Evolutionary conservation across 192 early-diverging fungal genomes (phyloP), one percentile per base, ranked within the genome.

Genomic region (Podila epigama): DNA sequence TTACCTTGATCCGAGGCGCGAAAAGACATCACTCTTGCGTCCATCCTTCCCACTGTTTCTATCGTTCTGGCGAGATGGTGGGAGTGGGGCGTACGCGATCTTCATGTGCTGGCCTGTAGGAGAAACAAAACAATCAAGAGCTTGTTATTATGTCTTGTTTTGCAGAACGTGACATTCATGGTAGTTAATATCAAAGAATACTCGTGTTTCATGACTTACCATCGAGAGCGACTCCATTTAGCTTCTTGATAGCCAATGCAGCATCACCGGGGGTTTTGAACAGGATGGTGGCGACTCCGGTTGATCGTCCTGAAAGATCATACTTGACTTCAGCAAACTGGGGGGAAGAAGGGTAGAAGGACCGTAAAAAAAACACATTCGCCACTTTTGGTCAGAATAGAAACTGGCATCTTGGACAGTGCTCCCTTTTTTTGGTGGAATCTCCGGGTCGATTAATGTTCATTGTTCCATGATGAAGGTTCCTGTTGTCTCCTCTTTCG

Each of bases 291-390:
- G 87, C 87, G 4, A 69, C 69, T 25, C 87, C 87, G 2, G 75
- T 85, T 29, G 85, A 85, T 20, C 87, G 69, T 51, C 87, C 87
- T 18, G 85, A 84, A 8, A 60, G 77, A 69, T 88, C 87, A 70
- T 83, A 88, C 36, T 82, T 77, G 66, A 77, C 60, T 15, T 77
- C 66, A 4, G 73, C 73, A 39, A 77, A 68, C 73, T 77, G 63
- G 29, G 35, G 29, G 34, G 13, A 22, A 32, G 34, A 35, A 12
- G 13, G 25, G 52, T 54, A 32, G 25, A 31, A 31, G 10, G 51
- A 22, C 27, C 12, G 52, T 54, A 9, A 32, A 15, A 13, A 54
- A 32, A 27, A n/a, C n/a, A n/a, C n/a, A n/a, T n/a, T n/a, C n/a
- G n/a, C n/a, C n/a, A n/a, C n/a, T n/a, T n/a, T n/a, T n/a, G n/a